Percentiles rank a stretch among this genome's conserved stretches.
Evolutionary conservation across 148 eudicot genomes (phyloP).

Genomic region (Rheum nobile): DNA sequence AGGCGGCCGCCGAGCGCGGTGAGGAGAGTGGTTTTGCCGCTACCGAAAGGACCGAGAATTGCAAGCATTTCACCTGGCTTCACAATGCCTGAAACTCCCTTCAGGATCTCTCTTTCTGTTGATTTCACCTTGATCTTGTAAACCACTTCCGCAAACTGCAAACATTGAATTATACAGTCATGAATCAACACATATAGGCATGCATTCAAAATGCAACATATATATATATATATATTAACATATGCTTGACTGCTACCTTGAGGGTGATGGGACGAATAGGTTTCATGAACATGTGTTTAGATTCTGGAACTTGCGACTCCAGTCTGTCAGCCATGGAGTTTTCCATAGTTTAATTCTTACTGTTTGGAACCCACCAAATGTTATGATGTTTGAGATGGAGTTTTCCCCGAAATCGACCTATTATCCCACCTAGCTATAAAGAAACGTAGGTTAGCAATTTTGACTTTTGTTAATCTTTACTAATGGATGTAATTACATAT

Average conservation of each 20-base stretch:
- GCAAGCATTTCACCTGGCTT: conserved; percentile 77
- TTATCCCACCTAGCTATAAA: no score
- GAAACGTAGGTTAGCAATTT: no score
- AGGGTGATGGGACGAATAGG: not conserved
- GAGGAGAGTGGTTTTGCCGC: conserved; percentile 81
- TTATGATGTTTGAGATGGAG: not conserved
- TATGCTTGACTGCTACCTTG: not conserved
- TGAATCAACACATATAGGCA: not conserved
- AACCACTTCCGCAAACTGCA: conserved; percentile 7
- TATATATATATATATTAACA: no score
- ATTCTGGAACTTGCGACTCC: not conserved
- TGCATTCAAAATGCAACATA: no score
- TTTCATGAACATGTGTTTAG: not conserved
- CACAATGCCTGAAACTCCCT: conserved; percentile 54
- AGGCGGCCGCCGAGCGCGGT: conserved; percentile 75
- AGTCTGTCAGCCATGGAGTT: not conserved
- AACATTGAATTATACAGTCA: not conserved
- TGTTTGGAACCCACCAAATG: not conserved
- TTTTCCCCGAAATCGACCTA: no score
- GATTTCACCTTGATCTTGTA: conserved; percentile 4
- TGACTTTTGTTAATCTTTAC: no score
- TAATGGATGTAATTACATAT: no score
- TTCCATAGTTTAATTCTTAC: not conserved
- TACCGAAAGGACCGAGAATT: conserved; percentile 86
- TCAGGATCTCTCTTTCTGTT: conserved; percentile 38